A percentile compares a stretch with the other conserved stretches of the same genome.
Evolutionary conservation across 768 basidiomycete species (phyloP).

Genomic region (Hysterangium stoloniferum): DNA sequence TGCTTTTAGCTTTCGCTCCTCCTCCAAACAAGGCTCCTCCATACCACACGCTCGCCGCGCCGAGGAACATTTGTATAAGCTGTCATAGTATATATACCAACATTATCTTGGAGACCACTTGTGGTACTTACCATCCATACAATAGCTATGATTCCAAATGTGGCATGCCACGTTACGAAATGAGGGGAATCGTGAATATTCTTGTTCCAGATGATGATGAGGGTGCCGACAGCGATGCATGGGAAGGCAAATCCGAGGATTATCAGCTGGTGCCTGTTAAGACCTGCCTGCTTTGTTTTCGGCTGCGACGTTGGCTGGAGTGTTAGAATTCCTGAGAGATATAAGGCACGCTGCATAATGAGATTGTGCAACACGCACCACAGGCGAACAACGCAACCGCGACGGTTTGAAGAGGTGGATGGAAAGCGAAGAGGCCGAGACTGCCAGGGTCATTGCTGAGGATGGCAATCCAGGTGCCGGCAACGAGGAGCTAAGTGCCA

Average conservation of each 20-base stretch:
- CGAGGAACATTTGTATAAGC: slow-evolving; percentile 49
- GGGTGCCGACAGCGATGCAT: slow-evolving; percentile 48
- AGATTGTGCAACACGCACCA: slow-evolving; percentile 33
- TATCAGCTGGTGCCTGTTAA: slow-evolving; percentile 61
- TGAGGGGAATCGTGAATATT: slow-evolving; percentile 40
- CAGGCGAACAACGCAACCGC: slow-evolving; percentile 51
- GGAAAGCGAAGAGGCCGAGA: slow-evolving; percentile 57
- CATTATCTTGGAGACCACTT: neutral
- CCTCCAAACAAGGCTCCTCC: slow-evolving; percentile 65
- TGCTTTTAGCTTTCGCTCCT: slow-evolving; percentile 54
- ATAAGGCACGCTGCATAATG: neutral
- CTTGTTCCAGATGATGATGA: slow-evolving; percentile 62
- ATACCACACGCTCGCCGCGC: slow-evolving; percentile 75
- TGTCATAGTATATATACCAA: neutral
- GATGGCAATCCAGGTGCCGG: slow-evolving; percentile 21
- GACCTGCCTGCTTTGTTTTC: slow-evolving; percentile 55
- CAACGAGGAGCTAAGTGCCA: slow-evolving; percentile 24
- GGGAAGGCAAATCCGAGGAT: slow-evolving; percentile 51
- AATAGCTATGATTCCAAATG: slow-evolving; percentile 55
- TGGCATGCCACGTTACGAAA: slow-evolving; percentile 73
- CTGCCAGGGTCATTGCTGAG: slow-evolving; percentile 26
- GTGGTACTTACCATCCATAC: slow-evolving; percentile 38
- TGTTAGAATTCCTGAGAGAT: slow-evolving; percentile 54
- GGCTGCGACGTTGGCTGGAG: slow-evolving; percentile 68
- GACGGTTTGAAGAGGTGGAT: slow-evolving; percentile 56